A percentile compares a stretch with the other conserved stretches of the same genome.
Conservation (phyloP, 805 yeast species). For the Scheffersomyces ergatensis region DNA sequence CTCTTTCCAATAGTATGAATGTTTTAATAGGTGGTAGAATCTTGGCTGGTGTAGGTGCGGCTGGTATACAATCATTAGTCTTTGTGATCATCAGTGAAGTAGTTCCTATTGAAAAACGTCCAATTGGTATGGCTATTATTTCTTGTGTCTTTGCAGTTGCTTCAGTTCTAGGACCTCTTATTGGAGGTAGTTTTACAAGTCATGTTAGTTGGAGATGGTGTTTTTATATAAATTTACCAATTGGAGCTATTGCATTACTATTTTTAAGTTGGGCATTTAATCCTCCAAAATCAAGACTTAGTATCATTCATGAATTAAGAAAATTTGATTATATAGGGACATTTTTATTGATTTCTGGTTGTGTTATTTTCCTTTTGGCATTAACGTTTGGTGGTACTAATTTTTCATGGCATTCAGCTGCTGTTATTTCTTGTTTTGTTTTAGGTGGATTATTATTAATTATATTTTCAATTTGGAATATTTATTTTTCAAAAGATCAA, state of each 20-base stretch:
- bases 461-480: conserved; percentile 43
- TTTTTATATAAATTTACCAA: conserved; percentile 46
- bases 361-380: conserved; percentile 53
- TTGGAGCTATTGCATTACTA: conserved; percentile 29
- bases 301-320: conserved; percentile 32
- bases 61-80: conserved; percentile 49
- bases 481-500: conserved; percentile 39
- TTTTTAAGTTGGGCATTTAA: conserved; percentile 31
- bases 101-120: conserved; percentile 50
- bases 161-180: conserved; percentile 50
- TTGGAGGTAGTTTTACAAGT: conserved; percentile 46
- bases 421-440: conserved; percentile 32
- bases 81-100: conserved; percentile 54
- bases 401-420: conserved; percentile 50
- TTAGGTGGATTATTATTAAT: conserved; percentile 34
- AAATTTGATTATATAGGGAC: conserved; percentile 55
- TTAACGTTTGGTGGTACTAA: conserved; percentile 59
- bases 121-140: conserved; percentile 50
- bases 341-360: conserved; percentile 42
- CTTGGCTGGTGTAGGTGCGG: conserved; percentile 56
- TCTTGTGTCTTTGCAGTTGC: conserved; percentile 49
- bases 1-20: conserved; percentile 29
- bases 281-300: conserved; percentile 43
- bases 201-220: conserved; percentile 56
- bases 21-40: conserved; percentile 45